phyloP scores from a whole-genome alignment of 352 stramenopile species.

The Phytopythium montanum region DNA sequence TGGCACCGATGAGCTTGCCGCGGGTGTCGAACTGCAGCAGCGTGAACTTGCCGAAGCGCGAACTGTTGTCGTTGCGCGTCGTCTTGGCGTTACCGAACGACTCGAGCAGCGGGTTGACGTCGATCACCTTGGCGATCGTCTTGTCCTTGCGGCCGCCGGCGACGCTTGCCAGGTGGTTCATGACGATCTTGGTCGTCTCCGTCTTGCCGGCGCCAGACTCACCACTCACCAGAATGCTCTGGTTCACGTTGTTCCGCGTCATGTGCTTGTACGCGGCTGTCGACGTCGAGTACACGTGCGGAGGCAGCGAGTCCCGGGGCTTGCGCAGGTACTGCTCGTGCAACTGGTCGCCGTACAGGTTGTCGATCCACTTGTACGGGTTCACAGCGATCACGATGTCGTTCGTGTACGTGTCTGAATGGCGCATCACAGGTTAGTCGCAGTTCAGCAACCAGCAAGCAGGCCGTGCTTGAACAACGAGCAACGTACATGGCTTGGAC shows the following conservation, averaged over 20 bases:
- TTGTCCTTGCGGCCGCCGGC: slow-evolving; percentile 83
- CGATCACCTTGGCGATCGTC: slow-evolving; percentile 89
- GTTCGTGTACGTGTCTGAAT: slow-evolving; percentile 93
- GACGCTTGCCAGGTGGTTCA: slow-evolving; percentile 85
- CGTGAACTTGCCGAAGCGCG: slow-evolving; percentile 89
- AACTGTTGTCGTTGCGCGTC: slow-evolving; percentile 92
- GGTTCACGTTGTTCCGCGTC: slow-evolving; percentile 70
- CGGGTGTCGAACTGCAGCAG: slow-evolving; percentile 83
- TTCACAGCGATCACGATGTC: slow-evolving; percentile 98
- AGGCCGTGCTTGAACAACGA: not conserved
- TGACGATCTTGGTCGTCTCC: slow-evolving; percentile 96
- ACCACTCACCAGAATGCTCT: slow-evolving; percentile 86
- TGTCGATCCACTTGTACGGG: slow-evolving; percentile 94
- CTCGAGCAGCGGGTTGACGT: slow-evolving; percentile 91
- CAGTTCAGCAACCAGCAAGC: not conserved
- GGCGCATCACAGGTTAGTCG: slow-evolving; percentile 1
- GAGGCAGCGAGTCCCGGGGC: slow-evolving; percentile 53
- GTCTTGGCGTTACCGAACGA: slow-evolving; percentile 95
- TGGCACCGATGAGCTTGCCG: slow-evolving; percentile 80
- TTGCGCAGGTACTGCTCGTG: slow-evolving; percentile 83
- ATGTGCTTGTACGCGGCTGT: slow-evolving; percentile 87
- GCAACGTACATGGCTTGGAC: slow-evolving; percentile 84
- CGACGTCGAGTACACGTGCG: slow-evolving; percentile 86
- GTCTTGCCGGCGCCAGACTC: slow-evolving; percentile 93
- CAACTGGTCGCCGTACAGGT: slow-evolving; percentile 88